These are phyloP conservation scores for Irpex rosettiformis DNA, from an alignment of 1,284 basidiomycete species.

Conservation along the genomic window DNA sequence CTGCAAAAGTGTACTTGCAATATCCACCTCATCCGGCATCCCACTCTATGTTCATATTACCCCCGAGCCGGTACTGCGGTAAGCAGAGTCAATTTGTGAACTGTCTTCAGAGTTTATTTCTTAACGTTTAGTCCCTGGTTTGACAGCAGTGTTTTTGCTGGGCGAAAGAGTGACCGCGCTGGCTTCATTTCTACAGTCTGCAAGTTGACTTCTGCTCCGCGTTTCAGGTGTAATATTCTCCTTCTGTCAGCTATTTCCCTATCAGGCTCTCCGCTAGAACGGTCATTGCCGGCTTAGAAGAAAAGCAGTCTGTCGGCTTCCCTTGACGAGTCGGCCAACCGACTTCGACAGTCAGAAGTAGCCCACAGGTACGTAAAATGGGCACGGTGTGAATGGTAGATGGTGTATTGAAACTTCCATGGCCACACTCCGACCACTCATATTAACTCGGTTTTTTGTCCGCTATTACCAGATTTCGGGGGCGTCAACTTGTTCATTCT, in stretches of 20 bases:
- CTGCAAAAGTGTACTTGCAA: too few species aligned
- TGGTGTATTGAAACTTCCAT: too few species aligned
- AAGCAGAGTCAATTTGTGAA: background rate
- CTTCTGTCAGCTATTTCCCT: too few species aligned
- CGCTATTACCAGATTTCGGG: background rate
- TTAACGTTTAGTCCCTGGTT: background rate
- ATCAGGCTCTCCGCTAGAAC: too few species aligned
- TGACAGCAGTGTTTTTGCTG: background rate
- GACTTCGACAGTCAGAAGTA: background rate
- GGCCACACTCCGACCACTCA: too few species aligned
- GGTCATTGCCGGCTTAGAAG: background rate
- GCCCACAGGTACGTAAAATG: background rate
- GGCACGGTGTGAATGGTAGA: background rate
- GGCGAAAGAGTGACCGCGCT: background rate
- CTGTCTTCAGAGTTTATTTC: background rate
- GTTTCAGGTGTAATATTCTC: background rate
- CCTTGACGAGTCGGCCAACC: background rate
- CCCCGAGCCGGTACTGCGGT: background rate
- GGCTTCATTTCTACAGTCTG: too few species aligned
- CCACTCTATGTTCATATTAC: background rate
- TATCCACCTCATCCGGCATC: background rate
- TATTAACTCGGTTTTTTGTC: background rate
- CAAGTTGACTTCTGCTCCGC: background rate
- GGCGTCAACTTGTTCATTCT: background rate
- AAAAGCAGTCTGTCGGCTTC: background rate